Conservation (phyloP, 179 eudicot genomes). For the Silene vulgaris region DNA sequence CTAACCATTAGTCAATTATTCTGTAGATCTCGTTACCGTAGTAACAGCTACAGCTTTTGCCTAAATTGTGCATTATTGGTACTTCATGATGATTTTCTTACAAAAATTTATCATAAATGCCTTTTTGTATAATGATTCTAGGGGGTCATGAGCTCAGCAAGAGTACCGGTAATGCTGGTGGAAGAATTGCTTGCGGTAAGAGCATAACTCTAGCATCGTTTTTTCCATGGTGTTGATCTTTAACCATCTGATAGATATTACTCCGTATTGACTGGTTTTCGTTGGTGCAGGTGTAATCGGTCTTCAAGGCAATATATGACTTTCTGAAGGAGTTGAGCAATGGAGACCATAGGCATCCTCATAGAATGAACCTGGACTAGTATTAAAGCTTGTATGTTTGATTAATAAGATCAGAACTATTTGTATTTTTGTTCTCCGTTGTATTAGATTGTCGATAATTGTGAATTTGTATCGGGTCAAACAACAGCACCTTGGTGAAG, state of each 20-base stretch:
- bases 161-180: conserved; percentile 90
- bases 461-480: neutral
- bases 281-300: conserved; percentile 63
- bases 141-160: conserved; percentile 98
- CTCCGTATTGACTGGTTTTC: conserved; percentile 8
- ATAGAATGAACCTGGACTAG: neutral
- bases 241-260: neutral
- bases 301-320: conserved; percentile 44
- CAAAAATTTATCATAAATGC: neutral
- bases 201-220: neutral
- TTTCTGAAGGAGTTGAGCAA: neutral
- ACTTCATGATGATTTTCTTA: neutral
- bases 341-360: neutral
- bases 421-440: neutral
- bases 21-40: no score
- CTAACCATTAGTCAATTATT: no score
- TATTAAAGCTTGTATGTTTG: neutral
- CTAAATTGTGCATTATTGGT: neutral
- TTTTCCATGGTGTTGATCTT: neutral
- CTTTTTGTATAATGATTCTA: conserved; percentile 12
- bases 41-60: no score
- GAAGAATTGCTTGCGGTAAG: conserved; percentile 81
- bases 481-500: no score
- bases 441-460: neutral
- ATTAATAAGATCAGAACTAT: conserved; percentile 15